phyloP scores from a whole-genome alignment of 495 filamentous ascomycete species.

The Penicillium odoratum region DNA sequence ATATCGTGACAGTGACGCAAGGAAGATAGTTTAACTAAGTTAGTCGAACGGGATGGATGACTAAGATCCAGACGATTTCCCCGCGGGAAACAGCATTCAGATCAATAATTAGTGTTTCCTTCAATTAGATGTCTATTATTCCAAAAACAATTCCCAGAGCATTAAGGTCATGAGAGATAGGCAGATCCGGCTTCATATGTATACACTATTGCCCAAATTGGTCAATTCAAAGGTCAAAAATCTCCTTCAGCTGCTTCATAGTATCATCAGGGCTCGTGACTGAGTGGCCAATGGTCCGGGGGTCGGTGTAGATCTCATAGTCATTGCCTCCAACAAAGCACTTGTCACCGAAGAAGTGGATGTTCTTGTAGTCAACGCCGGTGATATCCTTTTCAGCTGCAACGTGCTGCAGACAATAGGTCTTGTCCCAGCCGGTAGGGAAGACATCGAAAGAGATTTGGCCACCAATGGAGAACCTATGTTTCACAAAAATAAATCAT shows the following conservation, averaged over 20 bases:
- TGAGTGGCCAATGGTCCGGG: slow-evolving; percentile 77
- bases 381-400: slow-evolving; percentile 75
- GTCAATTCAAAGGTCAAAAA: slow-evolving; percentile 65
- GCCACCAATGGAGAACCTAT: slow-evolving; percentile 87
- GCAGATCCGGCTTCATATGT: not conserved
- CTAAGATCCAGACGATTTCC: slow-evolving; percentile 21
- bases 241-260: slow-evolving; percentile 67
- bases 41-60: slow-evolving; percentile 23
- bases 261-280: slow-evolving; percentile 84
- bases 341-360: slow-evolving; percentile 99
- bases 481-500: slow-evolving; percentile 6
- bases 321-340: slow-evolving; percentile 87
- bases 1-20: slow-evolving; percentile 4
- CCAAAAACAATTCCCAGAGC: not conserved
- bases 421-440: slow-evolving; percentile 97
- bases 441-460: slow-evolving; percentile 99
- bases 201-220: not conserved
- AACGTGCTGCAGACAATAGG: slow-evolving; percentile 89
- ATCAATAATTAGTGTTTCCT: not conserved
- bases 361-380: slow-evolving; percentile 74
- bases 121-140: not conserved
- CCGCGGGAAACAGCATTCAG: slow-evolving; percentile 14
- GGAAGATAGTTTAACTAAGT: slow-evolving; percentile 19
- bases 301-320: slow-evolving; percentile 85
- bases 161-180: not conserved